Conservation (phyloP, 2,329 filamentous ascomycete species). For the Aspergillus texensis region DNA sequence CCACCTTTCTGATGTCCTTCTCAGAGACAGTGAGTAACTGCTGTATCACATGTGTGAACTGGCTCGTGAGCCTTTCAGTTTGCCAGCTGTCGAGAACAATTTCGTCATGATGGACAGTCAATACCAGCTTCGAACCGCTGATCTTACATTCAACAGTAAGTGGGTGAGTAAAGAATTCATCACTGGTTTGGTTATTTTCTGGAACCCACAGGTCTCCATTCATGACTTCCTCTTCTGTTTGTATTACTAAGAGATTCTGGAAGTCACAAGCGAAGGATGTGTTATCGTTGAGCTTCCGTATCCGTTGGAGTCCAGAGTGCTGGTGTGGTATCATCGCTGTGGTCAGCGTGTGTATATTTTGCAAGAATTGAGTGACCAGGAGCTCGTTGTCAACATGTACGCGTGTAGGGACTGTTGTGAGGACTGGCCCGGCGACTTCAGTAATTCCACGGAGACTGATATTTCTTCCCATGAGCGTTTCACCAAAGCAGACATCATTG, state of each 20-base stretch:
- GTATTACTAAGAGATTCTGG: constrained; percentile 51
- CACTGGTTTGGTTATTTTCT: constrained; percentile 56
- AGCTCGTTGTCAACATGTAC: constrained; percentile 42
- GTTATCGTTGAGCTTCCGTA: constrained; percentile 56
- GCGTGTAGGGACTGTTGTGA: constrained; percentile 42
- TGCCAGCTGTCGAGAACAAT: constrained; percentile 56
- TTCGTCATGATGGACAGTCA: constrained; percentile 68
- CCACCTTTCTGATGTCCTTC: constrained; percentile 26
- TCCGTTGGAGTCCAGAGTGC: constrained; percentile 60
- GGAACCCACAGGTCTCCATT: constrained; percentile 33
- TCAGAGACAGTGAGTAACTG: constrained; percentile 35
- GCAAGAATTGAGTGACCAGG: constrained; percentile 54
- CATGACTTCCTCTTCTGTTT: constrained; percentile 30
- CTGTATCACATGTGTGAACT: constrained; percentile 48
- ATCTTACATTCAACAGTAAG: constrained; percentile 68
- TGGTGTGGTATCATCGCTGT: constrained; percentile 65
- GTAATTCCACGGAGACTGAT: constrained; percentile 53
- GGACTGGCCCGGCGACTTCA: constrained; percentile 50
- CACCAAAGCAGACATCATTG: constrained; percentile 56
- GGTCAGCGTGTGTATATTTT: constrained; percentile 59
- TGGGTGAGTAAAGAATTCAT: constrained; percentile 61
- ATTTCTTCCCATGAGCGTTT: constrained; percentile 58
- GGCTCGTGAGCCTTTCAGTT: constrained; percentile 58
- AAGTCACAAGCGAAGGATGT: constrained; percentile 49
- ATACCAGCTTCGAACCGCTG: constrained; percentile 54